phyloP scores from a whole-genome alignment of 176 grass and related monocot species.

The Oropetium thomaeum region DNA sequence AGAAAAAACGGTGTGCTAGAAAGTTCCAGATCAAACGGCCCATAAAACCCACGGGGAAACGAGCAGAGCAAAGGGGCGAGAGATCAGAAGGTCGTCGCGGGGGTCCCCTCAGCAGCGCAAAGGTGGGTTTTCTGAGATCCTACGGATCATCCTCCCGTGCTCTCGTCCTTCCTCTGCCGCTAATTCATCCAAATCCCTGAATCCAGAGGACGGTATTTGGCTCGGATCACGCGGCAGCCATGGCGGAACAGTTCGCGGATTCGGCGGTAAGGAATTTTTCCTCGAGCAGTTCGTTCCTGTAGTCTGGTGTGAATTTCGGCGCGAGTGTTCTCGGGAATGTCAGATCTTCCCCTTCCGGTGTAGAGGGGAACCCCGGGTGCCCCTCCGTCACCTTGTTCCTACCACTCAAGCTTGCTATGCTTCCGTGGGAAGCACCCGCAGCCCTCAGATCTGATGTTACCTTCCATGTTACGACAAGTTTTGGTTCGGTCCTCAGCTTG shows the following conservation, averaged over 20 bases:
- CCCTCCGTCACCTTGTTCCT: background rate
- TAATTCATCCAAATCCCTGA: background rate
- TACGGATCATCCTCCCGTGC: background rate
- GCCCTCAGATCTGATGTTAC: conserved; percentile 15
- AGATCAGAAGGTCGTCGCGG: conserved; percentile 3
- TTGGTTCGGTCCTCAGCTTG: background rate
- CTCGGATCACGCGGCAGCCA: conserved; percentile 6
- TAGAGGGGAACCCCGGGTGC: background rate
- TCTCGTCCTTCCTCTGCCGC: background rate
- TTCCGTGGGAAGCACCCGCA: background rate
- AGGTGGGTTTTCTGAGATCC: conserved; percentile 19
- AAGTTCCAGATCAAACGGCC: conserved; percentile 21
- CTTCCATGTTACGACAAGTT: background rate
- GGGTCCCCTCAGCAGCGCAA: background rate
- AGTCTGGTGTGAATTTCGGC: background rate
- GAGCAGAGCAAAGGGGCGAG: background rate
- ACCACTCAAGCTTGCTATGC: background rate
- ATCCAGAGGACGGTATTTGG: conserved; percentile 9
- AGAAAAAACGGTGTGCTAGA: background rate
- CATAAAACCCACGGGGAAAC: conserved; percentile 10
- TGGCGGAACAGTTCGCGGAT: conserved; percentile 52
- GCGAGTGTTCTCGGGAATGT: background rate
- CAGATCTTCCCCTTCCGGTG: background rate
- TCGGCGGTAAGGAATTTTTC: conserved; percentile 29
- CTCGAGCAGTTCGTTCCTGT: background rate